Evolutionary conservation across 1,284 basidiomycete genomes (phyloP).

Genomic region (Somion occarium): DNA sequence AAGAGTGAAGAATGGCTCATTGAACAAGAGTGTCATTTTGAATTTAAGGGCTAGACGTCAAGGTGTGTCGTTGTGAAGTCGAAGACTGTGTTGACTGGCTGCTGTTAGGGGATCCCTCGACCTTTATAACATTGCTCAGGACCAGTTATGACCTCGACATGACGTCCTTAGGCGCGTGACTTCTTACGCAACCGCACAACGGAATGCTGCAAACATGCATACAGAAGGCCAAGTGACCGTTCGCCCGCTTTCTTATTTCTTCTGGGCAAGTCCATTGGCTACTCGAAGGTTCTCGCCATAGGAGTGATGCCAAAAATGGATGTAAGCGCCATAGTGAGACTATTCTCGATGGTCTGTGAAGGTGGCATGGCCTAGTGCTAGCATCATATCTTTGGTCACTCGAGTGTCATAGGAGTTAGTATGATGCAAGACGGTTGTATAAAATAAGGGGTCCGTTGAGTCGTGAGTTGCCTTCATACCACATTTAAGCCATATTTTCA

Average conservation of each 20-base stretch:
- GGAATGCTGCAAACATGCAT: neutral
- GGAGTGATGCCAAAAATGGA: too few relatives aligned
- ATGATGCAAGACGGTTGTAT: neutral
- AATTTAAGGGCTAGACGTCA: neutral
- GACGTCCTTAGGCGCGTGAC: neutral
- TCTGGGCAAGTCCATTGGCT: too few relatives aligned
- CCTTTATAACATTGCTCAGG: neutral
- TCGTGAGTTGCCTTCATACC: neutral
- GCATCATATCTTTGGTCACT: neutral
- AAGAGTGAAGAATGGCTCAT: slow-evolving; percentile 42
- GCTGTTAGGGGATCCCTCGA: neutral
- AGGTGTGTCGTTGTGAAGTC: neutral
- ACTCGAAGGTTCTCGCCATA: too few relatives aligned
- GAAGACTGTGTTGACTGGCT: neutral
- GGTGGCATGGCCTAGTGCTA: too few relatives aligned
- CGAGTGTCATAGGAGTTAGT: neutral
- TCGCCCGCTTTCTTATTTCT: too few relatives aligned
- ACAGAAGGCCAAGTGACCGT: too few relatives aligned
- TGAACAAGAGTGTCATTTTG: slow-evolving; percentile 28
- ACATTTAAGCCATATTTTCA: neutral
- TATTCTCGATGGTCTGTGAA: too few relatives aligned
- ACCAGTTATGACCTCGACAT: too few relatives aligned
- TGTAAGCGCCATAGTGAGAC: too few relatives aligned
- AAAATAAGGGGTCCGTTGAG: neutral
- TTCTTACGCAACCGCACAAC: neutral